phyloP scores from a whole-genome alignment of 352 stramenopile genomes.

The Globisporangium cederbergense region DNA sequence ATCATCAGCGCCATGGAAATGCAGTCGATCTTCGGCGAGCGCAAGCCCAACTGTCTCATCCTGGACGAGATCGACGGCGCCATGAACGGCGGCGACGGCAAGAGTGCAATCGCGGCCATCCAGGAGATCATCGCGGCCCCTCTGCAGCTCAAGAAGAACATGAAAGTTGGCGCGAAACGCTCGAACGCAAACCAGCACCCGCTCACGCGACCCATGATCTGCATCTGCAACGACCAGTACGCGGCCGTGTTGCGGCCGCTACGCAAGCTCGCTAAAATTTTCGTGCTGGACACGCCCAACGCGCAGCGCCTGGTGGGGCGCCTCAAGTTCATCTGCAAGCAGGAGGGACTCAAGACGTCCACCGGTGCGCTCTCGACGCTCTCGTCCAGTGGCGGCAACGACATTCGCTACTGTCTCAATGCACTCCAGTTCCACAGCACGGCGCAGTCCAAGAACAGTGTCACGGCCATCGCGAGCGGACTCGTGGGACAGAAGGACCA shows the following conservation, averaged over 20 bases:
- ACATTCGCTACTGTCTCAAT: constrained; percentile 96
- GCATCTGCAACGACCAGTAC: constrained; percentile 99
- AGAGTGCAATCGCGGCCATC: constrained; percentile 87
- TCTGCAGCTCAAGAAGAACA: constrained; percentile 50
- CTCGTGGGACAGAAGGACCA: constrained; percentile 62
- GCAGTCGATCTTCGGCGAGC: constrained; percentile 84
- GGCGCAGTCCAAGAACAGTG: constrained; percentile 23
- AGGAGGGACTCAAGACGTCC: constrained; percentile 83
- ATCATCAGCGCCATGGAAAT: constrained; percentile 91
- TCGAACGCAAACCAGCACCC: constrained; percentile 51
- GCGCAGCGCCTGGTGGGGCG: constrained; percentile 87
- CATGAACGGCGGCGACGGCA: constrained; percentile 84
- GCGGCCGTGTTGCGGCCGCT: constrained; percentile 93
- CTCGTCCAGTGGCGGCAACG: constrained; percentile 71
- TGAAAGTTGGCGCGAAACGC: constrained; percentile 20
- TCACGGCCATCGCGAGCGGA: constrained; percentile 28
- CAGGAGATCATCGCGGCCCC: constrained; percentile 91
- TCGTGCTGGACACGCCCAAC: constrained; percentile 87
- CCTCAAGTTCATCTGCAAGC: constrained; percentile 90
- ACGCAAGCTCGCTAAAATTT: constrained; percentile 91
- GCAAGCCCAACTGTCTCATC: constrained; percentile 96
- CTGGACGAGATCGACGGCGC: constrained; percentile 98
- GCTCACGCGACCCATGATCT: constrained; percentile 94
- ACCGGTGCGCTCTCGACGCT: constrained; percentile 60
- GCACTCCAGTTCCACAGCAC: constrained; percentile 93